Base-by-base conservation (phyloP, 1,284 basidiomycete genomes). In the Cutaneotrichosporon sp. region DNA sequence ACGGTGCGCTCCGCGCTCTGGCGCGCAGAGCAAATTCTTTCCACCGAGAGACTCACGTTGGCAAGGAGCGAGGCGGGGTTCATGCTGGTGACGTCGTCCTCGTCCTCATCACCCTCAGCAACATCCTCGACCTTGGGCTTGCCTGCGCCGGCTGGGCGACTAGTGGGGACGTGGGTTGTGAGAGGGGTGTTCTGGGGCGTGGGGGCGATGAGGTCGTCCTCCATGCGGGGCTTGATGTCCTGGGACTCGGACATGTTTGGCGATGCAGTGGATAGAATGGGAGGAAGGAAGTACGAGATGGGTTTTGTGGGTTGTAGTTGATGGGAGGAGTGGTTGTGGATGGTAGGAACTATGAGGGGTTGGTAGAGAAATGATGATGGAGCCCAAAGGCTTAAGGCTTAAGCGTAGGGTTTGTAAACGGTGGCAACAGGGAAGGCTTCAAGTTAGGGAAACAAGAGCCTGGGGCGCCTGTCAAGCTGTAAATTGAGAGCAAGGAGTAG, bases 141-240 rank as follows among this genome's bases (percentile, higher is more conserved):
- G 52, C 88, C 88, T 66, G 90, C 82, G 62, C 79, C 80, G 63
- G 82, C 83, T 36, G 77, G 77, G 69, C 88, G 85, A 63, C 81
- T 81, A 26, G 87, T 84, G 77, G 90, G 86, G 60, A 88, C 88
- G 22, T 86, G 86, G 63, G 87, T 86, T 67, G 83, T 86, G 72
- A 91, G 83, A 18, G 90, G 90, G 16, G 90, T 91, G 83, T 91
- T 91, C 79, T 90, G 88, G 16, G 90, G 90, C 26, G 90, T 91
- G 22, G 90, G 89, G 5, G 90, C 89, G 64, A 80, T 75, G 66
- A 73, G 68, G 21, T 69, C 67, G 52, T 72, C 65, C 60, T 76
- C 74, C 31, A 65, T 58, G 60, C 75, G 71, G 36, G 51, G 67
- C 60, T 74, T 72, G 70, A 78, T 76, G 61, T 78, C 67, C 65